Percentiles rank a stretch among this genome's conserved stretches.
Conservation (phyloP, 805 yeast species). For the Candida cerambycidarum region DNA sequence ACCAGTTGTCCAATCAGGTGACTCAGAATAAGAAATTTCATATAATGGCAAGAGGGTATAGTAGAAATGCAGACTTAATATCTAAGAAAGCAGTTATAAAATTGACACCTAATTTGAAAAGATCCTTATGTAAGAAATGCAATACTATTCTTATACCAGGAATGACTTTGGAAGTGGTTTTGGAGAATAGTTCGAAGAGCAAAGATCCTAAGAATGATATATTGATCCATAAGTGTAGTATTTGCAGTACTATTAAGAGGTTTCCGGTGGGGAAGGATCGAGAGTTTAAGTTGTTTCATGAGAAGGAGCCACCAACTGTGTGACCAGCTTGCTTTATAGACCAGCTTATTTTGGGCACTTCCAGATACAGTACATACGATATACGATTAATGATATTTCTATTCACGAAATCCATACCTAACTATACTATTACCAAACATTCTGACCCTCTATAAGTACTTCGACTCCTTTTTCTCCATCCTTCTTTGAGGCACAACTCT, state of each 20-base stretch:
- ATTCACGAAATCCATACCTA: no score
- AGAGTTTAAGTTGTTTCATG: slow-evolving; percentile 48
- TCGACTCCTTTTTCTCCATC: slow-evolving; percentile 20
- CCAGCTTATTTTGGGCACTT: no score
- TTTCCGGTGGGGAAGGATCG: slow-evolving; percentile 63
- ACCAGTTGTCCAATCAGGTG: slow-evolving; percentile 50
- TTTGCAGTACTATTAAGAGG: slow-evolving; percentile 53
- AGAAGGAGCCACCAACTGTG: slow-evolving; percentile 19
- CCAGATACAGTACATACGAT: background rate
- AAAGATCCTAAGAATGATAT: slow-evolving; percentile 41
- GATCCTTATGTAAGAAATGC: slow-evolving; percentile 71
- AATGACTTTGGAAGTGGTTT: slow-evolving; percentile 31
- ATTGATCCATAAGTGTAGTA: slow-evolving; percentile 46
- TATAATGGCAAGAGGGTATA: slow-evolving; percentile 55
- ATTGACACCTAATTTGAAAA: slow-evolving; percentile 62
- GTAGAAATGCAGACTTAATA: slow-evolving; percentile 56
- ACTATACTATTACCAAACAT: background rate
- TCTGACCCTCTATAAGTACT: slow-evolving; percentile 10
- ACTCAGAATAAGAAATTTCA: slow-evolving; percentile 25
- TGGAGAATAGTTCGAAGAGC: slow-evolving; percentile 44
- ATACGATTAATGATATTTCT: no score
- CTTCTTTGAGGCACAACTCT: slow-evolving; percentile 48
- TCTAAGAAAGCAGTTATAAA: slow-evolving; percentile 68
- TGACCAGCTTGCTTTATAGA: no score
- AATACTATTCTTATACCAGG: slow-evolving; percentile 52